Evolutionary conservation across 140 eudicot genomes (phyloP), one percentile per base, ranked within the genome.

Genomic region (Stevia rebaudiana): DNA sequence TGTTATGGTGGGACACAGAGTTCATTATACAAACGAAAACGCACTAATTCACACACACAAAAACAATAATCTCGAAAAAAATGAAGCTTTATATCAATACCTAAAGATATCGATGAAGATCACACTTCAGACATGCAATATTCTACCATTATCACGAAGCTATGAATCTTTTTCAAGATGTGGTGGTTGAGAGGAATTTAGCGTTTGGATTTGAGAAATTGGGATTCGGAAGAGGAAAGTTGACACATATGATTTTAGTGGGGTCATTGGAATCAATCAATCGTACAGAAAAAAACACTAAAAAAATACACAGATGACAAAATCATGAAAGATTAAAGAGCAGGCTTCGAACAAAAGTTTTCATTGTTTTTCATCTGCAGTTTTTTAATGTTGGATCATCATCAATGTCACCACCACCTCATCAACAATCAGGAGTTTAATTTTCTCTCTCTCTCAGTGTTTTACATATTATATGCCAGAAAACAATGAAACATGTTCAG

Each of bases 231-330:
- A 56, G 49, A 74, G 36, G 55, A 58, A 47, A 39, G 69, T 57
- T 65, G 39, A 31, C 60, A 58, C 11, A 11, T 69, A 28, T 69
- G 67, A 18, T 10, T 63, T 61, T 59, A 49, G 79, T 74, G 79
- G 79, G 79, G 22, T 21, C 79, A 41, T 16, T 74, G 74, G 79
- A 67, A 67, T 74, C 69, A 67, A 74, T 24, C 19, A 5, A 28
- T 18, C 8, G 50, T 43, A 66, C 63, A 74, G 49, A 74, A 35
- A 60, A 30, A 17, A 31, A 17, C 28, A 17, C 2, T 6, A 15
- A 35, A 22, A 63, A 65, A 36, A 71, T 50, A 48, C 62, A 68
- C 53, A 74, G 30, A 66, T 74, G 69, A 74, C 74, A 67, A 40
- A 49, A 67, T 74, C 50, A 67, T 59, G 74, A 74, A 11, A 74